Evolutionary conservation across 225 moss, liverwort and hornwort species (phyloP).

Genomic region (Rhytidiadelphus loreus): DNA sequence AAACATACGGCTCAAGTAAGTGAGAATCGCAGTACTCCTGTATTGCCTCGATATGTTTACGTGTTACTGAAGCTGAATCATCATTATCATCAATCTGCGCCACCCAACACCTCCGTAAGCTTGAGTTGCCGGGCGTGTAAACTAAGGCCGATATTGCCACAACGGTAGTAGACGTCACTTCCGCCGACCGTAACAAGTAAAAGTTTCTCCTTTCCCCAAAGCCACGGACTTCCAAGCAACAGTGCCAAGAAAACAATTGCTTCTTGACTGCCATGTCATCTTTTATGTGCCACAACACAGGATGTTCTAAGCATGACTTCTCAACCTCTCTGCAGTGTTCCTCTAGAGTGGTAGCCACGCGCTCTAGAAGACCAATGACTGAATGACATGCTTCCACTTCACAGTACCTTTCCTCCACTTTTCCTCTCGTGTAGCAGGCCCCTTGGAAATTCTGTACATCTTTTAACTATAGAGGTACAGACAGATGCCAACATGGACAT

Average conservation of each 20-base stretch:
- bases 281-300: background rate
- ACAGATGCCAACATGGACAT: background rate
- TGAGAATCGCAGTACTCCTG: slow-evolving; percentile 36
- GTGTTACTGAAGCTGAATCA: slow-evolving; percentile 26
- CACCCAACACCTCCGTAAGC: background rate
- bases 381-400: background rate
- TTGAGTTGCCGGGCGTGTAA: background rate
- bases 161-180: background rate
- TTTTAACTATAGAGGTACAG: background rate
- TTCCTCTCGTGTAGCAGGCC: background rate
- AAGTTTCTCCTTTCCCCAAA: background rate
- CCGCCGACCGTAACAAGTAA: background rate
- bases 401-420: background rate
- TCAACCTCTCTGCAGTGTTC: background rate
- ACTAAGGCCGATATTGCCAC: background rate
- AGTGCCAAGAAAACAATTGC: background rate
- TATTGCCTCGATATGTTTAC: slow-evolving; percentile 26
- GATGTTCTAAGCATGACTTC: background rate
- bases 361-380: background rate
- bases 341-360: background rate
- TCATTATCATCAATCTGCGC: slow-evolving; percentile 40
- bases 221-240: background rate
- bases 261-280: background rate
- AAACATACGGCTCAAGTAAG: slow-evolving; percentile 30
- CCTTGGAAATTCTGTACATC: background rate